A percentile compares a stretch with the other conserved stretches of the same genome.
Evolutionary conservation across 768 basidiomycete genomes (phyloP).

Genomic region (Boletus sp.): DNA sequence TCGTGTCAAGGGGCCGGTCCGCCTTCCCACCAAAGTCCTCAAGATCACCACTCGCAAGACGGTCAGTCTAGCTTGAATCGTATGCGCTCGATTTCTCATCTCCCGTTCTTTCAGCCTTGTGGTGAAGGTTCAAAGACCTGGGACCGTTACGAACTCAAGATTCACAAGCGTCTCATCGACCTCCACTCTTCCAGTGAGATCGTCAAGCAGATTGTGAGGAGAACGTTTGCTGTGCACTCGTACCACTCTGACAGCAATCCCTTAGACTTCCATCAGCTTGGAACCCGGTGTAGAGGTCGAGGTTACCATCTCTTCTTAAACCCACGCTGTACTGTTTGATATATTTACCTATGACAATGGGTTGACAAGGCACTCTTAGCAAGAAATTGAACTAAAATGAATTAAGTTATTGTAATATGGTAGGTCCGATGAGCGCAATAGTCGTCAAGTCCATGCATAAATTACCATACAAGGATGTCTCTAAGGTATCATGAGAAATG

Average conservation of each 20-base stretch:
- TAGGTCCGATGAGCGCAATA: constrained; percentile 12
- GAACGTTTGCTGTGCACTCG: neutral
- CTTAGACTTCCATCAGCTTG: constrained; percentile 94
- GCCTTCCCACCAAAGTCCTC: constrained; percentile 97
- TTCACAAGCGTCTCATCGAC: constrained; percentile 99
- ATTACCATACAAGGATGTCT: constrained; percentile 13
- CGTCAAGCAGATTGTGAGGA: constrained; percentile 97
- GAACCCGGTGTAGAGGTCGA: constrained; percentile 99
- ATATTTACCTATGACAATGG: constrained; percentile 1
- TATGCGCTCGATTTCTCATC: neutral
- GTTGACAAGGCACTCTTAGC: neutral
- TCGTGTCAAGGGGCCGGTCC: constrained; percentile 97
- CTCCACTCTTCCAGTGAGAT: constrained; percentile 98
- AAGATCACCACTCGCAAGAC: constrained; percentile 99
- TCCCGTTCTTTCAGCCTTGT: constrained; percentile 64
- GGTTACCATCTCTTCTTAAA: constrained; percentile 86
- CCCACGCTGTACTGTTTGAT: neutral
- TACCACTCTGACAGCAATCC: constrained; percentile 4
- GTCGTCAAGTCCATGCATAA: constrained; percentile 11
- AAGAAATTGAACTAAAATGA: neutral
- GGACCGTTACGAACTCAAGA: constrained; percentile 99
- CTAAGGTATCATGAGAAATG: constrained; percentile 21
- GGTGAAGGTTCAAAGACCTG: constrained; percentile 99
- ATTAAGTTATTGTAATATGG: constrained; percentile 3
- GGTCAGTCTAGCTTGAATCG: constrained; percentile 45